Conservation (phyloP, 2,329 filamentous ascomycete genomes). For the Tolypocladium ovalisporum region DNA sequence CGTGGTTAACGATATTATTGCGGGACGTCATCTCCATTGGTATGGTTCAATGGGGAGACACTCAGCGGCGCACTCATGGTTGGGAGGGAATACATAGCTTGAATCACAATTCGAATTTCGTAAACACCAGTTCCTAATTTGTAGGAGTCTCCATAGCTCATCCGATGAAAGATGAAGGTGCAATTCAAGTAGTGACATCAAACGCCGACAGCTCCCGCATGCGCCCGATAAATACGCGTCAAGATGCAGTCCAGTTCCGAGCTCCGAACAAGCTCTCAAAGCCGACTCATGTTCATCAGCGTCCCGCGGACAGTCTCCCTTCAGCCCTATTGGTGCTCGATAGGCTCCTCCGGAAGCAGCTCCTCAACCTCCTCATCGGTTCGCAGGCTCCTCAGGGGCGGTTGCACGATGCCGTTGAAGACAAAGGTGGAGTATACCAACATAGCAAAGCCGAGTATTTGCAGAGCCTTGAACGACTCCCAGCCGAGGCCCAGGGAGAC, state of each 20-base stretch:
- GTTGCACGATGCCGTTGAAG: slow-evolving; percentile 87
- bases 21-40: neutral
- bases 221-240: neutral
- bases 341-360: slow-evolving; percentile 71
- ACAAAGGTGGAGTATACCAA: slow-evolving; percentile 95
- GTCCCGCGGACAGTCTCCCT: neutral
- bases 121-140: neutral
- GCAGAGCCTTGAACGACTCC: slow-evolving; percentile 97
- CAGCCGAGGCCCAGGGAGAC: slow-evolving; percentile 86
- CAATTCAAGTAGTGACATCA: neutral
- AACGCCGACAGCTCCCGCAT: neutral
- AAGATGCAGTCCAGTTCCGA: neutral
- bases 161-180: neutral
- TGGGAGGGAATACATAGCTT: neutral
- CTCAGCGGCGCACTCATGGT: neutral
- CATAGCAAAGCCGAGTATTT: slow-evolving; percentile 77
- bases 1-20: neutral
- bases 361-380: slow-evolving; percentile 45
- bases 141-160: neutral
- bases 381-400: slow-evolving; percentile 62
- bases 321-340: slow-evolving; percentile 49
- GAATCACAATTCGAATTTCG: neutral
- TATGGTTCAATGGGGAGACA: neutral
- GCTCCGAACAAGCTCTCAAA: neutral
- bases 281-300: neutral